phyloP scores from a whole-genome alignment of 139 green algal species.

The Tetratostichococcus sp. region DNA sequence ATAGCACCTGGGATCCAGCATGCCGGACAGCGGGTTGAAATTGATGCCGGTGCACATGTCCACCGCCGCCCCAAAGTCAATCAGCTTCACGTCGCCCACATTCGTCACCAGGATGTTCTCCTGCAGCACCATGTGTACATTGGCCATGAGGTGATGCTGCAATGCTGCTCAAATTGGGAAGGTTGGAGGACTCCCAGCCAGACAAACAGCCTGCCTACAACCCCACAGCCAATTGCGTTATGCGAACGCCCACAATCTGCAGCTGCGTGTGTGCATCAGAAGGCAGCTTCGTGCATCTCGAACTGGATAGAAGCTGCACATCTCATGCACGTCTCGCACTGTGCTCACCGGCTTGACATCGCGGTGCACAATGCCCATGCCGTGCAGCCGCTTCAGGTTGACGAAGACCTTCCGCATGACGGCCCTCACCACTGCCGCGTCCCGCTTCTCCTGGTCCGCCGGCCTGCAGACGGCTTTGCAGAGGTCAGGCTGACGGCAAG shows the following conservation, averaged over 20 bases:
- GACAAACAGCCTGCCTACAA: too few species aligned
- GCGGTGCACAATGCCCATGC: conserved; percentile 79
- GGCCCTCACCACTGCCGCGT: conserved; percentile 52
- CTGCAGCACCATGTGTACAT: background rate
- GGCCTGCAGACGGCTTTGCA: too few species aligned
- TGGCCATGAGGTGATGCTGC: too few species aligned
- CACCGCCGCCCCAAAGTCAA: conserved; percentile 89
- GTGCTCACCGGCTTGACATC: background rate
- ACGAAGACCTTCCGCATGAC: conserved; percentile 54
- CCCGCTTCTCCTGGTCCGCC: conserved; percentile 35
- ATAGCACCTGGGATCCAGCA: conserved; percentile 78
- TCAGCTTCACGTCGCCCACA: conserved; percentile 79
- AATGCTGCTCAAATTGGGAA: too few species aligned
- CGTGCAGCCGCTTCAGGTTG: conserved; percentile 62
- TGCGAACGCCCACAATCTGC: too few species aligned
- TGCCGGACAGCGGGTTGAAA: conserved; percentile 84
- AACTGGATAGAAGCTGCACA: too few species aligned
- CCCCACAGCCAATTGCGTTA: too few species aligned
- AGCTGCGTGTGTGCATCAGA: too few species aligned
- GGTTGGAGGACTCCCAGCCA: too few species aligned
- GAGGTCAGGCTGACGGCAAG: too few species aligned
- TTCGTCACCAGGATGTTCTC: conserved; percentile 81
- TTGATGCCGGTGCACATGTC: conserved; percentile 82
- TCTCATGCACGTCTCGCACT: too few species aligned
- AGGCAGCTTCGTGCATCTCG: too few species aligned